Conservation (phyloP, 768 basidiomycete species). For the Lactarius quietus region DNA sequence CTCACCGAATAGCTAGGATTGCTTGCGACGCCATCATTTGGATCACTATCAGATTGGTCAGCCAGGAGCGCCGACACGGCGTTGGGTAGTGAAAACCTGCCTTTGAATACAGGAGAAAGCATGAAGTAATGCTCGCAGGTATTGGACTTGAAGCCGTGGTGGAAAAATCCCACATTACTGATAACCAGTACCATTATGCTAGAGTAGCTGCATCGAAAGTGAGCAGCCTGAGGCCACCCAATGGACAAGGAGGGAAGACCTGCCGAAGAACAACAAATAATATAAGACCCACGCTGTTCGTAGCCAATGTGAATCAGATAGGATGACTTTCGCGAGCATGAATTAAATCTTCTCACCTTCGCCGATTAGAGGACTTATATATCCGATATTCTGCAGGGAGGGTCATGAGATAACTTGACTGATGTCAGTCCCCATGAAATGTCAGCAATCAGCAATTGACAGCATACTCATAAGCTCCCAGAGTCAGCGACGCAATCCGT, state of each 20-base stretch:
- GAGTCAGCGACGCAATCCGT: conserved; percentile 19
- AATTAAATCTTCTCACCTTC: background rate
- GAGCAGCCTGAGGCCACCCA: background rate
- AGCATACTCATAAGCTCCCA: conserved; percentile 26
- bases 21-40: conserved; percentile 64
- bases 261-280: conserved; percentile 23
- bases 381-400: conserved; percentile 24
- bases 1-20: conserved; percentile 59
- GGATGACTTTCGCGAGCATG: background rate
- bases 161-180: conserved; percentile 60
- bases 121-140: conserved; percentile 50
- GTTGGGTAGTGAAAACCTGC: conserved; percentile 33
- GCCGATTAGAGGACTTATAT: conserved; percentile 10
- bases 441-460: no score
- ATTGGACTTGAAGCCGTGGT: conserved; percentile 42
- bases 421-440: background rate
- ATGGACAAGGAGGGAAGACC: background rate
- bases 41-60: conserved; percentile 39
- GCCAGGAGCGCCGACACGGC: background rate
- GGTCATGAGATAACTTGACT: conserved; percentile 22
- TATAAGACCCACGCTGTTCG: conserved; percentile 15
- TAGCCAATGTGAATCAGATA: background rate
- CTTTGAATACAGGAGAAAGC: conserved; percentile 58
- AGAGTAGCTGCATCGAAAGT: conserved; percentile 34
- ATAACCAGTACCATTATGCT: conserved; percentile 48